Conservation (phyloP, 805 yeast genomes). For the Blastobotrys americana region DNA sequence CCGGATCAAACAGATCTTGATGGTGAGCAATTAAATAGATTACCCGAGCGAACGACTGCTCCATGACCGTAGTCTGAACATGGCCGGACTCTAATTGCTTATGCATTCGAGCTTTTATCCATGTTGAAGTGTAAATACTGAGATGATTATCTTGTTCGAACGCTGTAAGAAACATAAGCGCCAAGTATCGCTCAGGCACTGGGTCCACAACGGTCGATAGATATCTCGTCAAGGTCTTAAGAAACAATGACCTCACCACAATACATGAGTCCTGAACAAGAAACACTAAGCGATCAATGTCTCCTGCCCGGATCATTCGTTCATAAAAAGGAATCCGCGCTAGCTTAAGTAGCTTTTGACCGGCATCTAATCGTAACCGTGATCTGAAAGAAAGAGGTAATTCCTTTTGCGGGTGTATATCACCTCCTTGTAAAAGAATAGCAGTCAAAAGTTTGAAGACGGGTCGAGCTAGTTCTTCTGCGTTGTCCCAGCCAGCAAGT, state of each 20-base stretch:
- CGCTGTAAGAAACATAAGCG: conserved; percentile 65
- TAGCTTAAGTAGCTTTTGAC: conserved; percentile 54
- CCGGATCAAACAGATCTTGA: conserved; percentile 46
- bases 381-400: conserved; percentile 60
- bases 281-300: conserved; percentile 47
- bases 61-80: conserved; percentile 46
- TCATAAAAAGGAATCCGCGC: conserved; percentile 50
- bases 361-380: conserved; percentile 61
- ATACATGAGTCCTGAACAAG: conserved; percentile 61
- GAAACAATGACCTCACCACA: conserved; percentile 47
- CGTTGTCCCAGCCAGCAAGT: conserved; percentile 32
- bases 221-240: conserved; percentile 43
- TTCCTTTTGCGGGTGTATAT: conserved; percentile 45
- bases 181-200: conserved; percentile 59
- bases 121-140: conserved; percentile 48
- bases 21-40: conserved; percentile 71
- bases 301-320: conserved; percentile 43
- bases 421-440: conserved; percentile 70
- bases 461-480: conserved; percentile 47
- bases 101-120: conserved; percentile 58
- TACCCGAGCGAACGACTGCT: conserved; percentile 58
- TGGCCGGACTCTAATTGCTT: conserved; percentile 25
- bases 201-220: conserved; percentile 37
- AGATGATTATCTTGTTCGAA: conserved; percentile 59
- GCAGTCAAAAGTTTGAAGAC: conserved; percentile 61